These are phyloP conservation scores for Tetrapisispora iriomotensis DNA, from an alignment of 805 yeast species.

Conservation along the genomic window DNA sequence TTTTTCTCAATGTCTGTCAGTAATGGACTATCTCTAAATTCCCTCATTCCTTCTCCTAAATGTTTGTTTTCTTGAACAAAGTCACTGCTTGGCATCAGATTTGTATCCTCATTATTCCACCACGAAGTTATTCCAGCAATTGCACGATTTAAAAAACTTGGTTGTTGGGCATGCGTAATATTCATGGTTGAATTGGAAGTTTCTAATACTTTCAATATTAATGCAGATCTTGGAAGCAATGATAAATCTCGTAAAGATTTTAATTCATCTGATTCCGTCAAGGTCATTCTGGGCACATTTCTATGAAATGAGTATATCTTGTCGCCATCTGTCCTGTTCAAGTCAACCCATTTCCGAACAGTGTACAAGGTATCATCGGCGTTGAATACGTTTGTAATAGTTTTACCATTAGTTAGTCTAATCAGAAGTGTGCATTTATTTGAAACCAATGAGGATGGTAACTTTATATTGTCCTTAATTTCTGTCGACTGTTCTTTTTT, in stretches of 20 bases:
- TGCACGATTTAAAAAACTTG: conserved; percentile 19
- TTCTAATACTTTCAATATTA: conserved; percentile 56
- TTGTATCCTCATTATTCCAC: too few relatives aligned
- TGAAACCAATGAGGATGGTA: conserved; percentile 10
- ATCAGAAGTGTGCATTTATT: conserved; percentile 37
- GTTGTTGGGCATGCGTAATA: conserved; percentile 22
- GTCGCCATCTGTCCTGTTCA: conserved; percentile 38
- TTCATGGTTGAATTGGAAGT: conserved; percentile 11
- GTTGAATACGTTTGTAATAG: conserved; percentile 40
- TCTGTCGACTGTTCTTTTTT: conserved; percentile 4
- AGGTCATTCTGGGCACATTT: conserved; percentile 51
- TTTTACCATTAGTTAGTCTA: conserved; percentile 52
- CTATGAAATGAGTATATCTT: conserved; percentile 39
- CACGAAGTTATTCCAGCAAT: conserved; percentile 27
- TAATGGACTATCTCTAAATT: too few relatives aligned
- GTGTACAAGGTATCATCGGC: conserved; percentile 36
- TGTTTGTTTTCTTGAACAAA: too few relatives aligned
- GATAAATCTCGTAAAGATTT: conserved; percentile 43
- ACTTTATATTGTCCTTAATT: conserved; percentile 19
- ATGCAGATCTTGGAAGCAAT: conserved; percentile 63
- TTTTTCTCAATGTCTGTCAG: too few relatives aligned
- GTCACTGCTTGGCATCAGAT: too few relatives aligned
- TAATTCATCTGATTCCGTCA: conserved; percentile 53
- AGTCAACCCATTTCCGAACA: conserved; percentile 53
- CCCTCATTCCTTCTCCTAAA: too few relatives aligned